phyloP scores from a whole-genome alignment of 2,329 filamentous ascomycete genomes.

The Aspergillus aculeatus region DNA sequence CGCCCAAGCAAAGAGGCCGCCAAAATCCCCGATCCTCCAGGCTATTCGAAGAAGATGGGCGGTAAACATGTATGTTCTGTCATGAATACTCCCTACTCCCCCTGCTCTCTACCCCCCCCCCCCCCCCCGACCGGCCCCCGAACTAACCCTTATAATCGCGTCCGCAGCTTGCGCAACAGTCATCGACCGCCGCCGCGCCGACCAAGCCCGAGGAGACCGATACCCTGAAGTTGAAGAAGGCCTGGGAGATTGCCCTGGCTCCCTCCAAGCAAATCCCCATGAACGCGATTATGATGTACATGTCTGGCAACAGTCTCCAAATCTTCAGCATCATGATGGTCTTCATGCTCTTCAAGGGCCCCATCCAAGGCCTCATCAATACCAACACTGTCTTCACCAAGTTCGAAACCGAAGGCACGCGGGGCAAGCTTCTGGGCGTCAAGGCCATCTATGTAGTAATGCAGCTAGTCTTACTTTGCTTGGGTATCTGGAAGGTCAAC shows the following conservation, averaged over 20 bases:
- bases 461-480: conserved; percentile 76
- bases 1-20: conserved; percentile 60
- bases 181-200: conserved; percentile 22
- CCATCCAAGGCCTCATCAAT: conserved; percentile 76
- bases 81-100: not conserved
- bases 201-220: conserved; percentile 76
- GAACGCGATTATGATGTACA: conserved; percentile 99
- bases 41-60: conserved; percentile 60
- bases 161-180: conserved; percentile 35
- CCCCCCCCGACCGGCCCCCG: not conserved
- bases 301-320: conserved; percentile 96
- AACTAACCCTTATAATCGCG: not conserved
- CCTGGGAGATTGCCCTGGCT: conserved; percentile 93
- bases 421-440: conserved; percentile 70
- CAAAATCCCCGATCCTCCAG: conserved; percentile 79
- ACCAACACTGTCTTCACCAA: conserved; percentile 87
- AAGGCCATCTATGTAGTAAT: conserved; percentile 86
- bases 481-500: conserved; percentile 97
- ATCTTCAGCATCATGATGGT: conserved; percentile 99
- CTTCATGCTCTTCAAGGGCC: conserved; percentile 97
- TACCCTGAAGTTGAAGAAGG: conserved; percentile 94
- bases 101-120: not conserved
- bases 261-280: conserved; percentile 94
- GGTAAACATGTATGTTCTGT: conserved; percentile 38
- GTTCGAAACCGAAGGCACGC: conserved; percentile 81